Conservation (phyloP, 192 early-diverging fungal genomes). For the Gigaspora rosea region DNA sequence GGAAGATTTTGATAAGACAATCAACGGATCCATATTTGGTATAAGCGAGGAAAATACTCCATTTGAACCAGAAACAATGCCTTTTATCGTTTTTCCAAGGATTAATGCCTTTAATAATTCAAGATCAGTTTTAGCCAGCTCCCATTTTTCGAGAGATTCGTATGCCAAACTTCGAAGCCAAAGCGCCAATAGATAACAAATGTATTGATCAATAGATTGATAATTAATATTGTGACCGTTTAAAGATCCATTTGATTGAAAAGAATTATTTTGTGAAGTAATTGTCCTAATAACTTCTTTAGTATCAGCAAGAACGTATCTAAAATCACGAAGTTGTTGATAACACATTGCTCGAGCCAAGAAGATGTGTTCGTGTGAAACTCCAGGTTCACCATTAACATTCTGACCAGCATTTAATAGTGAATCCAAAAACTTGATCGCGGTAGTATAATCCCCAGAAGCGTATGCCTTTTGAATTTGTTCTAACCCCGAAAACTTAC, state of each 20-base stretch:
- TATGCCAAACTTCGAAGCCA: slow-evolving; percentile 31
- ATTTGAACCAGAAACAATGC: background rate
- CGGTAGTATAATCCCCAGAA: slow-evolving; percentile 21
- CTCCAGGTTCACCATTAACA: background rate
- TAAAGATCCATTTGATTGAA: background rate
- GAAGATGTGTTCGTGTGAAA: background rate
- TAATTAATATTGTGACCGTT: no score
- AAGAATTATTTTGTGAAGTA: background rate
- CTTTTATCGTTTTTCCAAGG: background rate
- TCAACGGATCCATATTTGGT: slow-evolving; percentile 11
- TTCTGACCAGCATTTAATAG: background rate
- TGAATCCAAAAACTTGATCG: background rate
- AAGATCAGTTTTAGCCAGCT: slow-evolving; percentile 14
- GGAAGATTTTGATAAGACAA: background rate
- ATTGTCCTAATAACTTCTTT: background rate
- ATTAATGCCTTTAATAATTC: slow-evolving; percentile 1
- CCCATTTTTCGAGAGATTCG: slow-evolving; percentile 22
- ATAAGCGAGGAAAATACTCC: background rate
- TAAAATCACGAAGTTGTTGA: slow-evolving; percentile 21
- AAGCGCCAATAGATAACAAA: slow-evolving; percentile 6
- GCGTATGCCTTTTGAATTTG: slow-evolving; percentile 21
- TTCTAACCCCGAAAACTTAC: background rate
- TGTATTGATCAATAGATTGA: background rate
- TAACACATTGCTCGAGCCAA: slow-evolving; percentile 22
- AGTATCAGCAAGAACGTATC: background rate